A percentile compares a stretch with the other conserved stretches of the same genome.
phyloP scores from a whole-genome alignment of 2,329 filamentous ascomycete genomes.

The Penicillium digitatum region DNA sequence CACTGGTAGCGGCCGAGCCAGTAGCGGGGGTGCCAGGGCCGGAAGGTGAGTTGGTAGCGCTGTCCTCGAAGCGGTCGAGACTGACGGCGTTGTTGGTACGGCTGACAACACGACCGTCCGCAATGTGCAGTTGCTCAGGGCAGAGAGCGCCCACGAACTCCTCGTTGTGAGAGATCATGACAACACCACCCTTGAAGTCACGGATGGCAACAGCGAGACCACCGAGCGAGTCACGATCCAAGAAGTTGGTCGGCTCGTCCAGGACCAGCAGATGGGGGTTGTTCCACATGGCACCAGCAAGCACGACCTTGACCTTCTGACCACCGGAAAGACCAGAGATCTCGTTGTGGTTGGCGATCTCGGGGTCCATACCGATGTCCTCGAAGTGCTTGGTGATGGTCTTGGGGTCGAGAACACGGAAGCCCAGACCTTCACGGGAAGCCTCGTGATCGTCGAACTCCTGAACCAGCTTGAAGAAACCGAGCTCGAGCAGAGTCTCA shows the following conservation, averaged over 20 bases:
- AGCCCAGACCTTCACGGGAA: slow-evolving; percentile 95
- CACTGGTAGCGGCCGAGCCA: slow-evolving; percentile 58
- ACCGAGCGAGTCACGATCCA: slow-evolving; percentile 95
- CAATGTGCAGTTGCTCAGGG: slow-evolving; percentile 94
- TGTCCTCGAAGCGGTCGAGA: slow-evolving; percentile 84
- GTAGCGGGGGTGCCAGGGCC: slow-evolving; percentile 51
- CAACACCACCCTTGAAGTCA: slow-evolving; percentile 96
- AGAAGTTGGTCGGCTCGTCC: slow-evolving; percentile 98
- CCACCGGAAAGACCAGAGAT: slow-evolving; percentile 94
- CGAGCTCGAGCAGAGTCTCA: slow-evolving; percentile 79
- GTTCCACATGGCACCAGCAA: slow-evolving; percentile 97
- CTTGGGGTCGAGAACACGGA: slow-evolving; percentile 86
- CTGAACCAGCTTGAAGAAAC: slow-evolving; percentile 90
- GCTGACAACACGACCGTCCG: slow-evolving; percentile 79
- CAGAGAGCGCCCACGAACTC: slow-evolving; percentile 96
- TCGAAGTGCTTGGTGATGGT: slow-evolving; percentile 98
- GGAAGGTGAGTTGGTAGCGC: slow-evolving; percentile 56
- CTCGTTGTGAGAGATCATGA: slow-evolving; percentile 99
- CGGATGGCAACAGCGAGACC: slow-evolving; percentile 96
- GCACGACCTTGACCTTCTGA: slow-evolving; percentile 98
- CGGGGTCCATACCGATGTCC: slow-evolving; percentile 89
- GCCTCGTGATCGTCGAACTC: slow-evolving; percentile 99
- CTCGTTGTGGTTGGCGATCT: slow-evolving; percentile 98
- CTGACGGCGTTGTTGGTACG: slow-evolving; percentile 71
- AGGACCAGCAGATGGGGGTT: slow-evolving; percentile 96